A percentile compares a stretch with the other conserved stretches of the same genome.
Evolutionary conservation across 441 rosid species (phyloP).

Genomic region (Monsonia emarginata): DNA sequence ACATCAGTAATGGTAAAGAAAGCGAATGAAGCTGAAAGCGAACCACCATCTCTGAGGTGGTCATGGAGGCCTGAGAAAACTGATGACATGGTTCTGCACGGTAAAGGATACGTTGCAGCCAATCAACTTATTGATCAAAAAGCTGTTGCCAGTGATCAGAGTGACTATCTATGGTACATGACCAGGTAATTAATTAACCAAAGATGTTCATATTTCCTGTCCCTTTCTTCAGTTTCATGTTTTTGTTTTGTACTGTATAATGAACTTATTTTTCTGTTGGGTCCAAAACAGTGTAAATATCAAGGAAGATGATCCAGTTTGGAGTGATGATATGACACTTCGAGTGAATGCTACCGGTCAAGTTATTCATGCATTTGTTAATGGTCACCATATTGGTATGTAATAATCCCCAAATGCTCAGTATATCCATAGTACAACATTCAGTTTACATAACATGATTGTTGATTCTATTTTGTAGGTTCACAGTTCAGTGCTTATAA

Average conservation of each 20-base stretch:
- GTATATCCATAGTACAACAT: no score
- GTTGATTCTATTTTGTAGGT: constrained; percentile 11
- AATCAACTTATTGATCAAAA: constrained; percentile 26
- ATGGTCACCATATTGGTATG: constrained; percentile 20
- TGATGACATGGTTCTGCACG: background rate
- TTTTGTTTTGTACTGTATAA: background rate
- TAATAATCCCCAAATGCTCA: no score
- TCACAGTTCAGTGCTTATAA: background rate
- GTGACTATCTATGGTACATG: constrained; percentile 30
- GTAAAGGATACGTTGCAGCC: background rate
- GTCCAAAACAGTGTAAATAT: constrained; percentile 8
- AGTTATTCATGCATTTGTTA: constrained; percentile 21
- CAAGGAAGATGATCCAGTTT: constrained; percentile 5
- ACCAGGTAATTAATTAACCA: background rate
- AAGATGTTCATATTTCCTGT: background rate
- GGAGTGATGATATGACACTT: constrained; percentile 8
- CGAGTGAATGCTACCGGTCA: constrained; percentile 18
- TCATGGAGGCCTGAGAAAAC: background rate
- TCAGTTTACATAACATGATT: no score
- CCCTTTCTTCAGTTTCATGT: background rate
- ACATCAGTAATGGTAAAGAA: background rate
- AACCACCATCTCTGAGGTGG: background rate
- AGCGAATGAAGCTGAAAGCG: background rate
- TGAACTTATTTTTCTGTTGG: background rate
- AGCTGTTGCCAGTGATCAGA: constrained; percentile 16